Percentiles rank a stretch among this genome's conserved stretches.
Evolutionary conservation across 108 stramenopile species (phyloP).

Genomic region (Skeletonema tropicum): DNA sequence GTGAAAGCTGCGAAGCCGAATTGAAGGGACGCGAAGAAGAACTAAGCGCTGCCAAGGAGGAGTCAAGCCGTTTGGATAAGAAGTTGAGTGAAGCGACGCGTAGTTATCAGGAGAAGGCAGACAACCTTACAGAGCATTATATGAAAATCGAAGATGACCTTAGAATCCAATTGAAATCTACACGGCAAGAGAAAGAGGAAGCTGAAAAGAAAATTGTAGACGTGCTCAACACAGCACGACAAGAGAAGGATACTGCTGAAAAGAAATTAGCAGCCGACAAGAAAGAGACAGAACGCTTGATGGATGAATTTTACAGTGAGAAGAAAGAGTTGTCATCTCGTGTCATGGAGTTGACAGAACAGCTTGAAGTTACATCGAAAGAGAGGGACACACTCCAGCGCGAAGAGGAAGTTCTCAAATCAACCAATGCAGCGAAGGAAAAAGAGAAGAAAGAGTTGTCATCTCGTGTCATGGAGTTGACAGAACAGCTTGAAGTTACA

Average conservation of each 20-base stretch:
- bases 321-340: constrained; percentile 33
- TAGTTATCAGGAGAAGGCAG: constrained; percentile 16
- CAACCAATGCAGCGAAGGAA: background rate
- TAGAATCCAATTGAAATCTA: constrained; percentile 28
- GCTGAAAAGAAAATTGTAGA: constrained; percentile 45
- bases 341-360: constrained; percentile 11
- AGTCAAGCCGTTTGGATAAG: background rate
- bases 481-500: background rate
- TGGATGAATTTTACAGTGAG: constrained; percentile 27
- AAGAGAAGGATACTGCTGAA: constrained; percentile 26
- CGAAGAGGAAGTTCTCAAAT: background rate
- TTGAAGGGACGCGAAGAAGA: constrained; percentile 11
- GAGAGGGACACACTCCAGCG: constrained; percentile 2
- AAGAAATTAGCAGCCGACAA: constrained; percentile 19
- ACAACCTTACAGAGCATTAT: constrained; percentile 35
- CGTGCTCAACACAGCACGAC: constrained; percentile 30
- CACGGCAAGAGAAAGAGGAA: constrained; percentile 29
- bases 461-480: constrained; percentile 12
- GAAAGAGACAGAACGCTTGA: constrained; percentile 25
- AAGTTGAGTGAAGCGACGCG: constrained; percentile 22
- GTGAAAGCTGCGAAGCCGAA: constrained; percentile 8
- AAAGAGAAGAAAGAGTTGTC: constrained; percentile 35
- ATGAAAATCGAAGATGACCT: constrained; percentile 54
- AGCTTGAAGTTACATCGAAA: background rate
- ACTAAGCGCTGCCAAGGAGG: constrained; percentile 11